phyloP scores from a whole-genome alignment of 106 monocot genomes.

The Xerophyta viscosa region DNA sequence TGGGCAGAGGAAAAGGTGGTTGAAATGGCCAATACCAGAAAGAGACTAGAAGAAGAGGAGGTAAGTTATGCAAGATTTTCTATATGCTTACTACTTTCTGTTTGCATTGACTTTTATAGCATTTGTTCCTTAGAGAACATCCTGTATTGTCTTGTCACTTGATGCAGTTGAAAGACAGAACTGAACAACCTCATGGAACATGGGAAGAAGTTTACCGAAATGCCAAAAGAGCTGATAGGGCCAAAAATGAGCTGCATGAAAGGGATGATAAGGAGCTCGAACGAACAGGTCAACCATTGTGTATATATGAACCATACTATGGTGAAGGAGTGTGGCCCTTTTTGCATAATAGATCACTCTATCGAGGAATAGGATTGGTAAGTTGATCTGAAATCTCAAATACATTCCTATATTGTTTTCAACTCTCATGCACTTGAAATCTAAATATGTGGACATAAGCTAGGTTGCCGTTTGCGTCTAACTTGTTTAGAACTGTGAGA shows the following conservation, averaged over 20 bases:
- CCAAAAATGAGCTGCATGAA: slow-evolving; percentile 80
- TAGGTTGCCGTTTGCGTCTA: too few species aligned
- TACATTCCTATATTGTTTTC: too few species aligned
- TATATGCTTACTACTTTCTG: neutral
- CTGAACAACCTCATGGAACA: slow-evolving; percentile 69
- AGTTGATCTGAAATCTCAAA: slow-evolving; percentile 19
- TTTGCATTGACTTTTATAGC: slow-evolving; percentile 11
- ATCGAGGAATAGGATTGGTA: slow-evolving; percentile 94
- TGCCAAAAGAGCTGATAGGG: slow-evolving; percentile 73
- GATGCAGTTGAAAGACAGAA: slow-evolving; percentile 82
- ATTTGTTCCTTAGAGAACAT: slow-evolving; percentile 13
- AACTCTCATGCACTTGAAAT: too few species aligned
- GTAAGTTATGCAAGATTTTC: slow-evolving; percentile 22
- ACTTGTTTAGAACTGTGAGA: too few species aligned
- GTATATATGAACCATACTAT: slow-evolving; percentile 98
- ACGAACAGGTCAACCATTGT: slow-evolving; percentile 86
- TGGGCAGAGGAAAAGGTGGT: slow-evolving; percentile 67
- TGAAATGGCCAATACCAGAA: slow-evolving; percentile 42
- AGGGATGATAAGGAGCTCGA: slow-evolving; percentile 94
- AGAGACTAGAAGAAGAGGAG: slow-evolving; percentile 81
- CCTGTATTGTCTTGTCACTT: slow-evolving; percentile 18
- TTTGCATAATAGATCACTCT: slow-evolving; percentile 81
- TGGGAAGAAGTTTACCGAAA: slow-evolving; percentile 98
- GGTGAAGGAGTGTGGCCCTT: slow-evolving; percentile 96
- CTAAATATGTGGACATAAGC: too few species aligned